Base-by-base conservation (phyloP, 345 rosid genomes). In the Hirschfeldia incana region DNA sequence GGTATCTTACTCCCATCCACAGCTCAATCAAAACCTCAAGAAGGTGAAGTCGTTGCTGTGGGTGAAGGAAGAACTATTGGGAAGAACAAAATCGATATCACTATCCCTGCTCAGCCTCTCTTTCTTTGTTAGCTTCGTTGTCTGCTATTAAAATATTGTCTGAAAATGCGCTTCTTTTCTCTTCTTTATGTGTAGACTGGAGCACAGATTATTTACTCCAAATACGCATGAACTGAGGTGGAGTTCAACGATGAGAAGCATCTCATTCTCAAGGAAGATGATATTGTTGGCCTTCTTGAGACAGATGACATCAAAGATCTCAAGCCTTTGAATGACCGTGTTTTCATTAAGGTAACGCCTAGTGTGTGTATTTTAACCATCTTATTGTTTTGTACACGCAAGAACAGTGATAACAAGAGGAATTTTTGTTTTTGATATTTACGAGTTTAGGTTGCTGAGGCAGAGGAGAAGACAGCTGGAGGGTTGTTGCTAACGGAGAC, bases 381-480 rank as follows among this genome's bases (percentile, higher is more conserved):
- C 61, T 46, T 42, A 59, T 44, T 33, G 42, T 36, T 37, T 36
- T 69, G 21, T 13, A n/a, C 30, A 32, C 4, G 17, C 34, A 28
- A 10, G 39, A 55, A 33, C 15, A 57, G 29, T 27, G 51, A n/a
- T 72, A 72, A 60, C 63, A 13, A 21, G 51, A 30, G 69, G 58
- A 69, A 3, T 1, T 44, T 72, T 13, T 70, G 26, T 15, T 36
- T 29, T 64, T 11, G 11, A 53, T 17, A 67, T 44, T 37, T 26
- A 46, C 60, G 70, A 83, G 73, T 58, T 65, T 78, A 95, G 99
- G 86, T 93, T 68, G 93, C 91, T 49, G 93, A 89, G 84, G 97
- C 97, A 2, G 97, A 96, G 88, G 91, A 87, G 86, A 93, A 87
- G 81, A 96, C 98, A 76, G 88, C 99, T 15, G 99, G 98, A 73